These are phyloP conservation scores for Tetradesmus lagerheimii DNA, from an alignment of 139 green algal genomes.

Conservation along the genomic window DNA sequence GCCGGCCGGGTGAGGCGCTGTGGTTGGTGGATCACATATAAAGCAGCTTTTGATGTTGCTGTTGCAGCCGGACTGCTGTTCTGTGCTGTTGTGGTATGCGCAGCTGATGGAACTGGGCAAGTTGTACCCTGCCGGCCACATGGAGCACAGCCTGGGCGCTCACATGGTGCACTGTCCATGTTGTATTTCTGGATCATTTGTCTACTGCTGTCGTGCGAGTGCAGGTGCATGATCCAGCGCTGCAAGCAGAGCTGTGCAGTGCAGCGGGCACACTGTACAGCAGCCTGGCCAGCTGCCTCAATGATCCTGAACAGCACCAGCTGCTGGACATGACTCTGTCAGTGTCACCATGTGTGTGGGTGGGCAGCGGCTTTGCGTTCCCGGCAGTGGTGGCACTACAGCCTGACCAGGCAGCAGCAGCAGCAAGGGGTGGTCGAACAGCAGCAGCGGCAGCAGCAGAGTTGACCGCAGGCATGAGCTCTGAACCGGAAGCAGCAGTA, in stretches of 20 bases:
- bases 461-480: no score
- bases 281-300: background rate
- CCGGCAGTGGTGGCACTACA: slow-evolving; percentile 3
- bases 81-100: no score
- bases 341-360: slow-evolving; percentile 18
- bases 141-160: background rate
- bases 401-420: background rate
- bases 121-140: slow-evolving; percentile 34
- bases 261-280: slow-evolving; percentile 18
- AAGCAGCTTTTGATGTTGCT: no score
- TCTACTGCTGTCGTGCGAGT: no score
- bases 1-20: slow-evolving; percentile 28
- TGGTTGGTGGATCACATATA: no score
- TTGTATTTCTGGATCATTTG: no score
- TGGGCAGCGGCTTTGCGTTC: slow-evolving; percentile 41
- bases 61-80: no score
- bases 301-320: background rate
- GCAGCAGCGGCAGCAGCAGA: slow-evolving; percentile 28
- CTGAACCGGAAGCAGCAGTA: background rate
- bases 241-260: background rate
- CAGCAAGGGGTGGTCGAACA: background rate
- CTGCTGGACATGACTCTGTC: slow-evolving; percentile 28
- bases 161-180: no score
- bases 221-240: slow-evolving; percentile 40
- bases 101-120: slow-evolving; percentile 72